Evolutionary conservation across 371 early-diverging fungal genomes (phyloP).

Genomic region (Mucor lusitanicus): DNA sequence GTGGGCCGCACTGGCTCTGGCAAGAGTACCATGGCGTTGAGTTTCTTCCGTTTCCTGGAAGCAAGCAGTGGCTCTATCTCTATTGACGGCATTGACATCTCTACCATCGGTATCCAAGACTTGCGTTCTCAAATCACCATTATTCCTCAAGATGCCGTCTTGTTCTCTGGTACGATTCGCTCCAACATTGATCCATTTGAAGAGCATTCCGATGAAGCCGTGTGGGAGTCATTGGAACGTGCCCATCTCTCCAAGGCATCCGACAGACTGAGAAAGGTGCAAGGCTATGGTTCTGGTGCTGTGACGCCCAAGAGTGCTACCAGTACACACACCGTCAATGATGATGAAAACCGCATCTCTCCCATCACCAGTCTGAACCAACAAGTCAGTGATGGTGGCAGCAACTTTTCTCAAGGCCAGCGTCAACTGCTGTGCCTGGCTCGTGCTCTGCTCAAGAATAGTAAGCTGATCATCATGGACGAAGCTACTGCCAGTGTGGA

Average conservation of each 20-base stretch:
- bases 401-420: conserved; percentile 86
- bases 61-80: conserved; percentile 68
- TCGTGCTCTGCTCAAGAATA: conserved; percentile 78
- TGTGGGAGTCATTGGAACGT: conserved; percentile 73
- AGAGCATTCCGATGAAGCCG: conserved; percentile 57
- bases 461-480: conserved; percentile 82
- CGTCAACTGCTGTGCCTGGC: conserved; percentile 86
- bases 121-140: conserved; percentile 76
- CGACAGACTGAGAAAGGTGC: conserved; percentile 11
- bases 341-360: conserved; percentile 28
- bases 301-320: conserved; percentile 7
- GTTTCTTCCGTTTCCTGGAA: conserved; percentile 80
- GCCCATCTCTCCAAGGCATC: conserved; percentile 43
- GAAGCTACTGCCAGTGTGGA: conserved; percentile 88
- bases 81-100: conserved; percentile 81
- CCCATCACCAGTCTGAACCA: conserved; percentile 61
- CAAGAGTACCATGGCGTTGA: conserved; percentile 75
- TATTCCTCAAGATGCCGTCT: conserved; percentile 84
- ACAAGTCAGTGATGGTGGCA: conserved; percentile 72
- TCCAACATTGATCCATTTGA: conserved; percentile 75
- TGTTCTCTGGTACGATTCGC: conserved; percentile 79
- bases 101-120: conserved; percentile 69
- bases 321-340: conserved; percentile 33
- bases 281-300: background rate
- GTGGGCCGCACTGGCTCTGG: conserved; percentile 83